phyloP scores from a whole-genome alignment of 176 grass and related monocot species.

The Chloris gayana region DNA sequence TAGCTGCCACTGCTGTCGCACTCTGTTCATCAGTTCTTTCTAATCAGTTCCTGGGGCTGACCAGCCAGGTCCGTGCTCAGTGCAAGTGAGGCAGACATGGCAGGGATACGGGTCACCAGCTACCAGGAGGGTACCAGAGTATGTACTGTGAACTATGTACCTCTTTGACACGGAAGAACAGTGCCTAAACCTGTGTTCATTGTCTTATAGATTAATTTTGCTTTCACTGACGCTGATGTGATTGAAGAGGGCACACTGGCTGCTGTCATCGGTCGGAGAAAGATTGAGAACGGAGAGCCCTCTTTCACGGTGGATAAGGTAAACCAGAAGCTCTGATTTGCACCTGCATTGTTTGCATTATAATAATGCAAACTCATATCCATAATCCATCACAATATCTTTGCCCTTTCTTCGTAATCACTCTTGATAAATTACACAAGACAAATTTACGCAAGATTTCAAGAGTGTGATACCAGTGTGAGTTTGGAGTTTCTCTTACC shows the following conservation, averaged over 20 bases:
- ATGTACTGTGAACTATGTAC: conserved; percentile 26
- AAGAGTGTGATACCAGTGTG: no score
- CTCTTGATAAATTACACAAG: neutral
- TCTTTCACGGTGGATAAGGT: conserved; percentile 90
- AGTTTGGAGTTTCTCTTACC: neutral
- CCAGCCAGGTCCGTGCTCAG: conserved; percentile 74
- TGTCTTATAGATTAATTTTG: conserved; percentile 83
- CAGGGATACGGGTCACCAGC: conserved; percentile 54
- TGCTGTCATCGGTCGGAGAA: conserved; percentile 71
- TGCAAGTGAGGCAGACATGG: conserved; percentile 77
- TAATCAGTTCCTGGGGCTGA: conserved; percentile 42
- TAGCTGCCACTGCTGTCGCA: neutral
- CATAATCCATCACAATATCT: neutral
- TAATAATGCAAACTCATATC: neutral
- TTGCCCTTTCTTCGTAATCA: neutral
- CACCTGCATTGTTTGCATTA: neutral
- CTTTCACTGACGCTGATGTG: conserved; percentile 79
- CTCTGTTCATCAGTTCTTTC: neutral
- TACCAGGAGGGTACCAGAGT: conserved; percentile 67
- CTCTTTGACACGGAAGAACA: neutral
- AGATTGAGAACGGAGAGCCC: conserved; percentile 56
- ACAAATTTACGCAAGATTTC: neutral
- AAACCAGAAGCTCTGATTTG: neutral
- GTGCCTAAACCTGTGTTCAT: conserved; percentile 40
- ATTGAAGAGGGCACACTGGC: conserved; percentile 76